Evolutionary conservation across 164 flowering plant genomes (phyloP).

Genomic region (Vitis riparia): DNA sequence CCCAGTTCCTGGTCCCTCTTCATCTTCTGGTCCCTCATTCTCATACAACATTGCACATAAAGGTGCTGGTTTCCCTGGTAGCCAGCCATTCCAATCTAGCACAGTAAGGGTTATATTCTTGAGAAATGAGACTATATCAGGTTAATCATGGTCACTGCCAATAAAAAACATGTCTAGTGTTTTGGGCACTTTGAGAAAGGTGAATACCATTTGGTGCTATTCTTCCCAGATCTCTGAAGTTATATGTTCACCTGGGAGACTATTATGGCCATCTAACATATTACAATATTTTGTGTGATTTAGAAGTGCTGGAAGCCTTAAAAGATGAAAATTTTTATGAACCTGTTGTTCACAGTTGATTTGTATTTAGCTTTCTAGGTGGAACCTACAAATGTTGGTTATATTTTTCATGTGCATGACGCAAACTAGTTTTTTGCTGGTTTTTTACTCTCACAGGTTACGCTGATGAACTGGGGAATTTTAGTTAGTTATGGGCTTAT

Average conservation of each 20-base stretch:
- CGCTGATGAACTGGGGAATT: no score
- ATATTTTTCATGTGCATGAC: background rate
- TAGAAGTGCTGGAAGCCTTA: no score
- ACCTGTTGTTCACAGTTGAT: no score
- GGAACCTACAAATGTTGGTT: no score
- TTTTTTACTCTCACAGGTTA: background rate
- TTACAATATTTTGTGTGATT: no score
- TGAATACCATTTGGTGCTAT: background rate
- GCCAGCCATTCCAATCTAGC: slow-evolving; percentile 26
- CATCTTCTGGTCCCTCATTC: slow-evolving; percentile 30
- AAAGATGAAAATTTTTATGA: no score
- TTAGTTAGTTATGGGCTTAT: no score
- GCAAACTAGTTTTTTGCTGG: background rate
- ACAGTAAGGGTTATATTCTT: slow-evolving; percentile 23
- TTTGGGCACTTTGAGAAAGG: no score
- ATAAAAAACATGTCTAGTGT: background rate
- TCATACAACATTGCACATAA: slow-evolving; percentile 31
- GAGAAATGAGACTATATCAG: background rate
- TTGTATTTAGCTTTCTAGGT: no score
- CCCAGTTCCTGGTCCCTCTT: slow-evolving; percentile 26
- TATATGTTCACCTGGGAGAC: no score
- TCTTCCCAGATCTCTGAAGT: background rate
- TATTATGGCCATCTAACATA: no score
- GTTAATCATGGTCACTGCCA: background rate
- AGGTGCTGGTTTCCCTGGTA: slow-evolving; percentile 20